Base-by-base conservation (phyloP, 2,329 filamentous ascomycete genomes). In the Xylaria sp. region DNA sequence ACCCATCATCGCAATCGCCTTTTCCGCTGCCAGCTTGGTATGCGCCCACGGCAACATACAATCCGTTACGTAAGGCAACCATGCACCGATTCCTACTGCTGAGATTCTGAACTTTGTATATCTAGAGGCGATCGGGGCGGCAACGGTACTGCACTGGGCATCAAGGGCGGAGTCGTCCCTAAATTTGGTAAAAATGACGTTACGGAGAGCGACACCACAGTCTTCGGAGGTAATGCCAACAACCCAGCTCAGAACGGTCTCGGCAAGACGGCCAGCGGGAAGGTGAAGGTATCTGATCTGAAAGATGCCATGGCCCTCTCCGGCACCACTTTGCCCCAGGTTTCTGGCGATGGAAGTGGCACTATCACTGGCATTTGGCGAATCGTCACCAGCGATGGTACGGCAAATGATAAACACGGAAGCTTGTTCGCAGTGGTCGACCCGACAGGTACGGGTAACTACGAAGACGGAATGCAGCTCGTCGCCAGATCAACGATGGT, bases 311-410 rank as follows among this genome's bases (percentile, higher is more conserved):
- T 62, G 60, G 40, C 54, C 11, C 35, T 57, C 2, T 53, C 60
- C 23, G 60, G 60, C 11, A 53, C 8, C 42, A 54, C 49, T 33
- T 17, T 62, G 31, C 60, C 60, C 15, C 60, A 62, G 37, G 60
- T 62, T 19, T 62, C 60, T 14, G 54, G 49, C 9, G 60, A 62
- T 19, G 60, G 60, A 14, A 58, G 28, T 2, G 60, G 60, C 40
- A 15, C 35, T 14, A 62, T 62, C 40, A 53, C 21, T 40, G 60
- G 60, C 14, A 25, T 28, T 28, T 62, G 60, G 60, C 47, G 54
- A 17, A 62, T 62, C 21, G 54, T 58, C n/a, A 62, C 60, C n/a
- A 62, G 60, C 35, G 60, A 62, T n/a, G 60, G 60, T 14, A 62
- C 60, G 28, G 54, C 60, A 25, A 62, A 62, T 28, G 49, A 62